Conservation (phyloP, 768 basidiomycete genomes). For the Naematelia aurantialba region DNA sequence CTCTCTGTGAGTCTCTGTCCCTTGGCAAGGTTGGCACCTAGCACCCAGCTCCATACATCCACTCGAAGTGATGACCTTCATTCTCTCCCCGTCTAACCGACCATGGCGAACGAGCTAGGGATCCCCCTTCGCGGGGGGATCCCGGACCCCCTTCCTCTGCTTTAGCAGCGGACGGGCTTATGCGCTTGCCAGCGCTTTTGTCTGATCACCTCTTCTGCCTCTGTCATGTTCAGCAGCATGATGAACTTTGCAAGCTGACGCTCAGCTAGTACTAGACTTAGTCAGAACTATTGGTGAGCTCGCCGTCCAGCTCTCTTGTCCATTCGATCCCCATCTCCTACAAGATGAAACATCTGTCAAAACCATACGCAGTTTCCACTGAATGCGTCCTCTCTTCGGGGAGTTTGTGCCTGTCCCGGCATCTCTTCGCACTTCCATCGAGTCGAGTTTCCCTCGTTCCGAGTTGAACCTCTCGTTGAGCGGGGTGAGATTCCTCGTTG, state of each 20-base stretch:
- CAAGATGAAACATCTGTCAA: constrained; percentile 49
- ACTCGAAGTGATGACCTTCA: constrained; percentile 50
- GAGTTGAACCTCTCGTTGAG: constrained; percentile 44
- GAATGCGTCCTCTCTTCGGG: constrained; percentile 50
- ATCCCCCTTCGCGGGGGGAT: constrained; percentile 48
- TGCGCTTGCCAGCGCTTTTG: constrained; percentile 53
- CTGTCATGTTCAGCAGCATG: not conserved
- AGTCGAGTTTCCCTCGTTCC: constrained; percentile 31
- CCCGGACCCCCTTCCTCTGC: constrained; percentile 37
- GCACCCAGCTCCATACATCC: constrained; percentile 2
- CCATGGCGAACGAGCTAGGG: constrained; percentile 52
- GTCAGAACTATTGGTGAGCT: not conserved
- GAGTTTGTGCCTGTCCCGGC: constrained; percentile 37
- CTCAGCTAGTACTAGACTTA: not conserved
- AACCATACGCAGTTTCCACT: constrained; percentile 53
- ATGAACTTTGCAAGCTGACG: constrained; percentile 19
- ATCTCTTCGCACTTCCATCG: constrained; percentile 25
- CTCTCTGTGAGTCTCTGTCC: not conserved
- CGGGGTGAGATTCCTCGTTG: constrained; percentile 23
- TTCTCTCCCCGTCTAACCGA: constrained; percentile 53
- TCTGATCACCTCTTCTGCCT: constrained; percentile 38
- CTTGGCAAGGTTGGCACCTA: not conserved
- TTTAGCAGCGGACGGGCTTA: constrained; percentile 30
- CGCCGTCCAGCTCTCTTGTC: not conserved
- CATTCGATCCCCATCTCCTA: constrained; percentile 2